phyloP scores from a whole-genome alignment of 768 basidiomycete genomes.

The Guyanaporus albipodus region DNA sequence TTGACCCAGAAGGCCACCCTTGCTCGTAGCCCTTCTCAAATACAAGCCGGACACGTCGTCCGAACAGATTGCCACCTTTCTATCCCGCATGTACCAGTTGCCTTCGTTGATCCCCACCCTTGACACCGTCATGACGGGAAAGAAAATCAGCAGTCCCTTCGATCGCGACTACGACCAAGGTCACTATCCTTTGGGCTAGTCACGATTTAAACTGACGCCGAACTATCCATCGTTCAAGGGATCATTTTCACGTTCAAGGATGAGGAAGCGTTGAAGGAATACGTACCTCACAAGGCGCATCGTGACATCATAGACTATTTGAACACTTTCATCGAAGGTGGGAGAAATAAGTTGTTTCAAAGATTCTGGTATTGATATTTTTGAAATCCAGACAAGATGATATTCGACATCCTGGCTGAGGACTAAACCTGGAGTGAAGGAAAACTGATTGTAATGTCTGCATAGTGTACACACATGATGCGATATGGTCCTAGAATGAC shows the following conservation, averaged over 20 bases:
- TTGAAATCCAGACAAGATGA: conserved; percentile 14
- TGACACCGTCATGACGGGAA: conserved; percentile 8
- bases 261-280: conserved; percentile 10
- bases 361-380: not conserved
- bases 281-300: conserved; percentile 16
- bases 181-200: no score
- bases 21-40: conserved; percentile 17
- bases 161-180: conserved; percentile 25
- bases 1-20: no score
- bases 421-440: conserved; percentile 5
- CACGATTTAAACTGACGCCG: no score
- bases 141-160: conserved; percentile 14
- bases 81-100: conserved; percentile 1
- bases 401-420: conserved; percentile 21
- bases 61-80: conserved; percentile 7
- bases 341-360: no score
- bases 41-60: conserved; percentile 18
- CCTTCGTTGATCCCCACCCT: conserved; percentile 21
- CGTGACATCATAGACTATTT: not conserved
- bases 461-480: no score
- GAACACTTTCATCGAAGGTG: conserved; percentile 19
- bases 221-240: conserved; percentile 9
- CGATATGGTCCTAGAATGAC: no score
- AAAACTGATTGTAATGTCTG: not conserved
- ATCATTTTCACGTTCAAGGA: conserved; percentile 22